Evolutionary conservation across 352 stramenopile genomes (phyloP).

Genomic region (Blastocystis sp.): DNA sequence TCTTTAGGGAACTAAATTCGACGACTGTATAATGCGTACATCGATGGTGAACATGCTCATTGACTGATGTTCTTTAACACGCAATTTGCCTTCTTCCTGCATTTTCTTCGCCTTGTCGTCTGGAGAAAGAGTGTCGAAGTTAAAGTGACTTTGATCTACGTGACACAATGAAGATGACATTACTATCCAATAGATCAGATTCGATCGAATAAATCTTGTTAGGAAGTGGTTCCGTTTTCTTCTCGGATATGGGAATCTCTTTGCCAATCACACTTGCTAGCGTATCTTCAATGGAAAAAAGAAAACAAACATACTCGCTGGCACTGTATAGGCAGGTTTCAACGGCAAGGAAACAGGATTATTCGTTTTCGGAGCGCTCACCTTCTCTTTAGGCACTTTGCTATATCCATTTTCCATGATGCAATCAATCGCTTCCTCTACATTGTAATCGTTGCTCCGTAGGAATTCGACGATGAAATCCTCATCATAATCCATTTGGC

Average conservation of each 20-base stretch:
- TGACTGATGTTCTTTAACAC: neutral
- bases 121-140: conserved; percentile 6
- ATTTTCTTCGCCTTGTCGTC: conserved; percentile 2
- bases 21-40: neutral
- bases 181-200: neutral
- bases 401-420: neutral
- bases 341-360: too few relatives aligned
- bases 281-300: neutral
- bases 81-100: neutral
- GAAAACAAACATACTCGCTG: neutral
- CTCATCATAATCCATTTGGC: neutral
- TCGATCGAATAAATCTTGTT: neutral
- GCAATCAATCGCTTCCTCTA: conserved; percentile 43
- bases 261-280: neutral
- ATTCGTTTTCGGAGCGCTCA: neutral
- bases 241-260: too few relatives aligned
- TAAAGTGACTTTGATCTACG: neutral
- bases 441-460: conserved; percentile 20
- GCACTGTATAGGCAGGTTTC: neutral
- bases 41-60: neutral
- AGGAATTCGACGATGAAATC: conserved; percentile 36
- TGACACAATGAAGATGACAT: neutral
- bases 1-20: neutral
- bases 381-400: neutral
- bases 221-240: neutral